A percentile compares a stretch with the other conserved stretches of the same genome.
These are phyloP conservation scores for Mycena epipterygia DNA, from an alignment of 768 basidiomycete genomes.

Conservation along the genomic window DNA sequence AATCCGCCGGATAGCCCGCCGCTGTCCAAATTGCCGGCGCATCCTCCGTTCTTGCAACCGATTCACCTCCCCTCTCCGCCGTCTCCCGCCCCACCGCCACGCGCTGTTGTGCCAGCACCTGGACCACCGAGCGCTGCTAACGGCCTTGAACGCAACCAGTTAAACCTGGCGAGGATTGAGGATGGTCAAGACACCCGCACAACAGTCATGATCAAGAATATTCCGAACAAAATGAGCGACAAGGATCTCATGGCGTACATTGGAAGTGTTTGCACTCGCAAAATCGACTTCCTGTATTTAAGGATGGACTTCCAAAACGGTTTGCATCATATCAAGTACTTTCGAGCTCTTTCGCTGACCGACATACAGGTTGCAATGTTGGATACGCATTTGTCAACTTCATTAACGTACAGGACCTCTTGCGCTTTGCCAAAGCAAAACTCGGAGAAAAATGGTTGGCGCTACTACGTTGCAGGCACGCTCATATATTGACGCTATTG, in stretches of 20 bases:
- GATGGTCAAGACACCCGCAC: constrained; percentile 84
- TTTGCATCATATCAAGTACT: constrained; percentile 48
- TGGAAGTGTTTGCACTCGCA: constrained; percentile 77
- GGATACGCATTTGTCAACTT: constrained; percentile 94
- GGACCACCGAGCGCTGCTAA: not conserved
- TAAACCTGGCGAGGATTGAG: constrained; percentile 82
- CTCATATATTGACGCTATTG: constrained; percentile 20
- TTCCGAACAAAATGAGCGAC: constrained; percentile 93
- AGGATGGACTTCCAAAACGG: constrained; percentile 90
- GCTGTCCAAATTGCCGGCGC: constrained; percentile 19
- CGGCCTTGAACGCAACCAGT: constrained; percentile 61
- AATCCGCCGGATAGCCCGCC: constrained; percentile 28
- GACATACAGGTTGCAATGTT: constrained; percentile 77
- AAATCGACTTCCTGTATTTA: constrained; percentile 90
- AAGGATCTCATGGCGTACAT: constrained; percentile 78
- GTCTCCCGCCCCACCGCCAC: constrained; percentile 4
- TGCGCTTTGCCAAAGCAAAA: constrained; percentile 79
- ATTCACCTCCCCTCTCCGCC: constrained; percentile 13
- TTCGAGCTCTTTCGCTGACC: constrained; percentile 17
- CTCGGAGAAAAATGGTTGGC: constrained; percentile 86
- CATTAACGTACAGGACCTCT: constrained; percentile 80
- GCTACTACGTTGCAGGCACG: not conserved
- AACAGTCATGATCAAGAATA: constrained; percentile 93
- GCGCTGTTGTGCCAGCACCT: constrained; percentile 2
- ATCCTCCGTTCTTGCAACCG: constrained; percentile 10